Conservation (phyloP, 495 filamentous ascomycete genomes). For the Aspergillus sclerotioniger region DNA sequence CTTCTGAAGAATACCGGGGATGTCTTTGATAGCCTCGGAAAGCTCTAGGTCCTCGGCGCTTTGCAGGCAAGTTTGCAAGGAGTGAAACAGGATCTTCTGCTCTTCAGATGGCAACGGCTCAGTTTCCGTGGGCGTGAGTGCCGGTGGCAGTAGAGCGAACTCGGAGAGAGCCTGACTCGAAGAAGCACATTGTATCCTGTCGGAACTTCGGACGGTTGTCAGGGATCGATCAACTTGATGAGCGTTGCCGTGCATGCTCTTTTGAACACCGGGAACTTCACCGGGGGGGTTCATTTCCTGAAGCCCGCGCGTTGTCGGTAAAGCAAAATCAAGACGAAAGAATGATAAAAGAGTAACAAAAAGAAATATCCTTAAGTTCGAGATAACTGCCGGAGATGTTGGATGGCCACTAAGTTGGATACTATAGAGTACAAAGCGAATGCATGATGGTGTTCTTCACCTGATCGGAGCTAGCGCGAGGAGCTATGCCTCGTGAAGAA, state of each 20-base stretch:
- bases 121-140: slow-evolving; percentile 12
- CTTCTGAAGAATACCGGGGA: slow-evolving; percentile 29
- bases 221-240: background rate
- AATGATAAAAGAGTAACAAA: background rate
- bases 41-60: slow-evolving; percentile 20
- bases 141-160: slow-evolving; percentile 18
- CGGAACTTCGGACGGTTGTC: background rate
- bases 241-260: background rate
- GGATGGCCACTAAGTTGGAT: background rate
- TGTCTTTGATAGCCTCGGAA: slow-evolving; percentile 26
- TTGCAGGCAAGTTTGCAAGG: slow-evolving; percentile 14
- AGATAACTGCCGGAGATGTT: background rate
- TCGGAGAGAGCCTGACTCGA: slow-evolving; percentile 27
- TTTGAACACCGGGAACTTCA: background rate
- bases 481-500: too few species aligned
- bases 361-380: background rate
- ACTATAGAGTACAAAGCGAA: too few species aligned
- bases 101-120: slow-evolving; percentile 14
- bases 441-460: too few species aligned
- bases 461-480: too few species aligned
- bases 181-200: slow-evolving; percentile 26
- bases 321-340: background rate
- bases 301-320: background rate
- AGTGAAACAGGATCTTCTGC: slow-evolving; percentile 11
- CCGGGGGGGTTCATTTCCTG: background rate